Evolutionary conservation across 208 protist genomes (phyloP).

Genomic region (Leishmania lainsoni): DNA sequence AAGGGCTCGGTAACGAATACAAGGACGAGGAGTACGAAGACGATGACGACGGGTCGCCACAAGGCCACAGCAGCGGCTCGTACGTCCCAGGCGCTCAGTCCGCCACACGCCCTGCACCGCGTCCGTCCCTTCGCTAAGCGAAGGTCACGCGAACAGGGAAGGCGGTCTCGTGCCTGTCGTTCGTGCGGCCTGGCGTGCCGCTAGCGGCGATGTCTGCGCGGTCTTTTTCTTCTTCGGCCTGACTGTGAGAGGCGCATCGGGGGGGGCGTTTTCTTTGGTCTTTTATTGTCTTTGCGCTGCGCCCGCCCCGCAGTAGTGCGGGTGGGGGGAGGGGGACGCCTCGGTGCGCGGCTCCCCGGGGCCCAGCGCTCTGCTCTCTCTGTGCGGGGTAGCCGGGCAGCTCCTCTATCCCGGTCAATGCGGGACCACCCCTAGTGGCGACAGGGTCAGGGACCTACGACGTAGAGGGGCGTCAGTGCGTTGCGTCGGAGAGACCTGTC

Average conservation of each 20-base stretch:
- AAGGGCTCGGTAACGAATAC: slow-evolving; percentile 9
- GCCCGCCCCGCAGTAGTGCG: too few relatives aligned
- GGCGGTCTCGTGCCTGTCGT: background rate
- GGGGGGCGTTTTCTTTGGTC: background rate
- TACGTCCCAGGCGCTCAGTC: background rate
- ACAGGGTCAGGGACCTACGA: background rate
- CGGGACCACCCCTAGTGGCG: background rate
- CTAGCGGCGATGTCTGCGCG: background rate
- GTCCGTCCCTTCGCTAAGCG: background rate
- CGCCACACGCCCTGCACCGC: background rate
- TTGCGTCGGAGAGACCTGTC: background rate
- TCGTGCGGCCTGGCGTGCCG: background rate
- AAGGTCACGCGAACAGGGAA: background rate
- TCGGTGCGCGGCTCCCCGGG: background rate
- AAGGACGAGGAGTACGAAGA: slow-evolving; percentile 17
- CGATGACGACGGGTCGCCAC: slow-evolving; percentile 28
- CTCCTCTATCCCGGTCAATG: background rate
- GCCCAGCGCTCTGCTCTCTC: background rate
- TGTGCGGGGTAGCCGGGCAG: background rate
- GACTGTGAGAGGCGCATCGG: background rate
- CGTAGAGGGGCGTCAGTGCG: background rate
- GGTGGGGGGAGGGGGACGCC: background rate
- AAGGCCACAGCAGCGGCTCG: background rate
- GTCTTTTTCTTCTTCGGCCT: background rate
- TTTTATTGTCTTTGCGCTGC: background rate